Conservation (phyloP, 2,329 filamentous ascomycete genomes). For the Trichoderma arundinaceum region DNA sequence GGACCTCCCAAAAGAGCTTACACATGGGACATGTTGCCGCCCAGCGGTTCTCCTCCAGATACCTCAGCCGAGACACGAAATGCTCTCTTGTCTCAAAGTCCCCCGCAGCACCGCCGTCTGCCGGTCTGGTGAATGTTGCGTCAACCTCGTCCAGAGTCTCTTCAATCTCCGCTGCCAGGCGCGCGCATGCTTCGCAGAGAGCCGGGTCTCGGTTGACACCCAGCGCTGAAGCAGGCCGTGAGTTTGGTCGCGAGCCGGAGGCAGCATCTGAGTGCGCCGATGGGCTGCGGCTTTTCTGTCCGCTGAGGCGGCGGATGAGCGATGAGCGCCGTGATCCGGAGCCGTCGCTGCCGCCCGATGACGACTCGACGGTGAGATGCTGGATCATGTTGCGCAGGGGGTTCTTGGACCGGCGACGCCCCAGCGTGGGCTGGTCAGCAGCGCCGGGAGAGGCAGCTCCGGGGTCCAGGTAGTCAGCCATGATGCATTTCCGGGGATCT, state of each 20-base stretch:
- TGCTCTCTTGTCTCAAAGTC: constrained; percentile 44
- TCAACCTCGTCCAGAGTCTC: constrained; percentile 44
- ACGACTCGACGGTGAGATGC: constrained; percentile 45
- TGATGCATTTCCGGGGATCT: constrained; percentile 30
- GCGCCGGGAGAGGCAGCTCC: constrained; percentile 35
- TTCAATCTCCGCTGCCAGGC: constrained; percentile 45
- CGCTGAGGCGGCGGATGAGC: constrained; percentile 46
- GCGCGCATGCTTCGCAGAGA: constrained; percentile 42
- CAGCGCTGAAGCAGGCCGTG: constrained; percentile 32
- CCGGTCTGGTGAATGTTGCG: constrained; percentile 38
- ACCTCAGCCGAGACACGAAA: constrained; percentile 39
- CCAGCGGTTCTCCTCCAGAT: constrained; percentile 44
- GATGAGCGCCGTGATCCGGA: constrained; percentile 41
- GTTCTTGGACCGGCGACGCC: constrained; percentile 45
- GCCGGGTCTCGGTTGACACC: constrained; percentile 40
- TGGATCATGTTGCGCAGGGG: constrained; percentile 48
- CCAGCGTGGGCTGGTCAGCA: constrained; percentile 36
- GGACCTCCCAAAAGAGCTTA: constrained; percentile 44
- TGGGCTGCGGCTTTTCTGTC: constrained; percentile 46
- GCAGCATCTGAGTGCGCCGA: constrained; percentile 44
- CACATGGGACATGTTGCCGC: constrained; percentile 45
- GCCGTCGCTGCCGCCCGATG: constrained; percentile 39
- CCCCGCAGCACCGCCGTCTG: constrained; percentile 41
- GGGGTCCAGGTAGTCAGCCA: constrained; percentile 42
- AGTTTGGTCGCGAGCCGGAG: constrained; percentile 34